Conservation (phyloP, 2,329 filamentous ascomycete species). For the Ophiostoma angusticollis region DNA sequence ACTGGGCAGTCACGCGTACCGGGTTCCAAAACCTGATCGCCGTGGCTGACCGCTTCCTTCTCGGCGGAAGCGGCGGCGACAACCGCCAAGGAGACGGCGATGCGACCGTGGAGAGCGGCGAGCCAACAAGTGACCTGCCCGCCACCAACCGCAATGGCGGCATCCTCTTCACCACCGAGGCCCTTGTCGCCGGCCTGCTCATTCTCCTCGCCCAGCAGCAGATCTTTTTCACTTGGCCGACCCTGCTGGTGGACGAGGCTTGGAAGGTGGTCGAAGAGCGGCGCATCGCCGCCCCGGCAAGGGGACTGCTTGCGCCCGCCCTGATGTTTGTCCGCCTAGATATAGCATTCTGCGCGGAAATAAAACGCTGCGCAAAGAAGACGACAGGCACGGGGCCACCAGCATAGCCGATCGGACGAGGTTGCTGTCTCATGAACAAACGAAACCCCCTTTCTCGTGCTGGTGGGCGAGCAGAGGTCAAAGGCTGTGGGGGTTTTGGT, state of each 20-base stretch:
- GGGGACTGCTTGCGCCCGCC: no score
- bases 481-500: no score
- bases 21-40: conserved; percentile 7
- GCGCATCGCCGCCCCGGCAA: no score
- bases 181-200: conserved; percentile 5
- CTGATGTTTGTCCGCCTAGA: no score
- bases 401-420: no score
- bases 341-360: no score
- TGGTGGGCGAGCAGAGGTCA: no score
- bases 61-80: background rate
- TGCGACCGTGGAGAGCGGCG: background rate
- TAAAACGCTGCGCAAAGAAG: no score
- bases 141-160: background rate
- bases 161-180: conserved; percentile 2
- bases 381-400: no score
- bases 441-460: no score
- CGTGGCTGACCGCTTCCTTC: background rate
- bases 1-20: conserved; percentile 10
- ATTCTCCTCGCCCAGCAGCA: conserved; percentile 7
- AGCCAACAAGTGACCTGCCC: background rate
- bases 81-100: no score
- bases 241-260: background rate
- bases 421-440: no score
- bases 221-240: conserved; percentile 11
- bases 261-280: background rate